Conservation (phyloP, 2,329 filamentous ascomycete species). For the Lasiodiplodia citricola region DNA sequence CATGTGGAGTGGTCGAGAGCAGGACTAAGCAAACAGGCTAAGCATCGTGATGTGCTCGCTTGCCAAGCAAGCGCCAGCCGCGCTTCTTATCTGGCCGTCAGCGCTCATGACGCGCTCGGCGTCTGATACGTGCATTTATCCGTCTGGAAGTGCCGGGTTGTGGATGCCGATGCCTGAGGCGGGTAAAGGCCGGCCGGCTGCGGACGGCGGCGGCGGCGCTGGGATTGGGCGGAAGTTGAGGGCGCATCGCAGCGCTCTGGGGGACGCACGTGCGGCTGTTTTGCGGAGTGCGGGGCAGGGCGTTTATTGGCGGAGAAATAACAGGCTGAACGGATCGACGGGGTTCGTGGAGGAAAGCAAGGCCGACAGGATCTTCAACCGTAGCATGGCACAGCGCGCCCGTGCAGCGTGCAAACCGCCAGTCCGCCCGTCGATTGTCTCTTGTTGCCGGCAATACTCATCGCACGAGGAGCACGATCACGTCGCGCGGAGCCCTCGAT, state of each 20-base stretch:
- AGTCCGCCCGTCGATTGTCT: slow-evolving; percentile 20
- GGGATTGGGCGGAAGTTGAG: slow-evolving; percentile 1
- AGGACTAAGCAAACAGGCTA: slow-evolving; percentile 20
- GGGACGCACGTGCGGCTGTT: slow-evolving; percentile 10
- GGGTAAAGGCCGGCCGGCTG: neutral
- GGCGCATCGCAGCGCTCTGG: neutral
- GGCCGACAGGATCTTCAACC: slow-evolving; percentile 24
- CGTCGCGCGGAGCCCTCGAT: slow-evolving; percentile 5
- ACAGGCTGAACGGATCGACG: slow-evolving; percentile 23
- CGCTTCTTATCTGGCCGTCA: slow-evolving; percentile 2
- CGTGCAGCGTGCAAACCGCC: slow-evolving; percentile 3
- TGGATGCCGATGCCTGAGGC: slow-evolving; percentile 10
- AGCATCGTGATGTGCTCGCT: slow-evolving; percentile 23
- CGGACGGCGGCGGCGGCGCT: neutral
- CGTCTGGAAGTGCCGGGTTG: slow-evolving; percentile 7
- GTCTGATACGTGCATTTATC: slow-evolving; percentile 17
- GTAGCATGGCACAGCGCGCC: slow-evolving; percentile 19
- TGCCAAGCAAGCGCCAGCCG: slow-evolving; percentile 10
- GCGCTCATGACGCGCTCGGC: neutral
- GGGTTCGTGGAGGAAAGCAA: slow-evolving; percentile 25
- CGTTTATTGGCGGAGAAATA: slow-evolving; percentile 27
- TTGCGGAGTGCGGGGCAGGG: slow-evolving; percentile 18
- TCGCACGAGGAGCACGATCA: neutral
- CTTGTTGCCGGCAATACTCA: slow-evolving; percentile 19
- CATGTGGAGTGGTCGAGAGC: neutral